A percentile compares a stretch with the other conserved stretches of the same genome.
These are phyloP conservation scores for Xylaria sp. DNA, from an alignment of 495 filamentous ascomycete genomes.

Conservation along the genomic window DNA sequence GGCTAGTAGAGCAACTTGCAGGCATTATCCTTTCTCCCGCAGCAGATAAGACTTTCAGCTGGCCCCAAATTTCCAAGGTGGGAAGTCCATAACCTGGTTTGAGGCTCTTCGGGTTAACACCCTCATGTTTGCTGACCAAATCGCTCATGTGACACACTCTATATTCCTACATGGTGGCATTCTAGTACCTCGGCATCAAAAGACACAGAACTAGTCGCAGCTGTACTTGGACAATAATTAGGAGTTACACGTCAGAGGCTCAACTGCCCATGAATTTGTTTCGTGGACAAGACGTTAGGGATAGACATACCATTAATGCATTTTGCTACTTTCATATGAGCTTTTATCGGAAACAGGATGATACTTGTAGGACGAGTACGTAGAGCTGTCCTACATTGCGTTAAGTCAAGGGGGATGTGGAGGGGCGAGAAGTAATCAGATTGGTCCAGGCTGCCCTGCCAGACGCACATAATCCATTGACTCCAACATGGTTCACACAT, in stretches of 20 bases:
- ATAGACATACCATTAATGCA: neutral
- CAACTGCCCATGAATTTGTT: neutral
- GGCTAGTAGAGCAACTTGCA: neutral
- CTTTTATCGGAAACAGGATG: neutral
- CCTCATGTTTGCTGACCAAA: neutral
- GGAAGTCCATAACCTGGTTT: neutral
- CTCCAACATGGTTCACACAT: neutral
- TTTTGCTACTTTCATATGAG: neutral
- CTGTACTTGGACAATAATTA: neutral
- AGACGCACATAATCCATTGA: neutral
- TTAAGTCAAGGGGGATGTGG: too few relatives aligned
- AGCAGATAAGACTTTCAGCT: constrained; percentile 3
- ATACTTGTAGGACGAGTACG: neutral
- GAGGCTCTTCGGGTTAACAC: constrained; percentile 4
- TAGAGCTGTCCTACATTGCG: neutral
- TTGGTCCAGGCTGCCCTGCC: neutral
- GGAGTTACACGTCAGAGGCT: neutral
- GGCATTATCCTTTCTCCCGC: neutral
- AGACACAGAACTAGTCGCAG: neutral
- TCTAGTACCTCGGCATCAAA: neutral
- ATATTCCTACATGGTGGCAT: neutral
- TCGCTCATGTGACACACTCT: neutral
- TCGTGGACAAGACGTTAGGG: neutral
- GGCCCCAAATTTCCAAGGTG: neutral
- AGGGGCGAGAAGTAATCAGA: neutral